phyloP scores from a whole-genome alignment of 495 filamentous ascomycete genomes.

The Stereocaulon alpinum region DNA sequence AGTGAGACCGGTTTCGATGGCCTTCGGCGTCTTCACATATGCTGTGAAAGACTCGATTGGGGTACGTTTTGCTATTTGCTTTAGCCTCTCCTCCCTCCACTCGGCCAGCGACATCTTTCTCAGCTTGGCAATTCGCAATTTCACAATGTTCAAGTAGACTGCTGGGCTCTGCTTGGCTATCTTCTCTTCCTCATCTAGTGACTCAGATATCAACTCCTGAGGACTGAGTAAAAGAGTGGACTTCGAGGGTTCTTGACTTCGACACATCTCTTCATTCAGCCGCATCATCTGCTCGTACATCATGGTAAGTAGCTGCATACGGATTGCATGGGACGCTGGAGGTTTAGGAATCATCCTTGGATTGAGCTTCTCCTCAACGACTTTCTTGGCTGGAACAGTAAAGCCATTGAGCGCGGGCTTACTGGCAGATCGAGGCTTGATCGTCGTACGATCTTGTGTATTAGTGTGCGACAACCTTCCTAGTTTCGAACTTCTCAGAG shows the following conservation, averaged over 20 bases:
- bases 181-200: slow-evolving; percentile 78
- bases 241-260: slow-evolving; percentile 43
- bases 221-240: slow-evolving; percentile 49
- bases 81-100: slow-evolving; percentile 28
- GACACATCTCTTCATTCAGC: slow-evolving; percentile 50
- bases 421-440: background rate
- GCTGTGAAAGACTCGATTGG: slow-evolving; percentile 7
- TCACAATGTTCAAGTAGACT: slow-evolving; percentile 76
- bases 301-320: slow-evolving; percentile 56
- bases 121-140: slow-evolving; percentile 60
- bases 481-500: slow-evolving; percentile 1
- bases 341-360: slow-evolving; percentile 66
- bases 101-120: slow-evolving; percentile 49
- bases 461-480: background rate
- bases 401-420: slow-evolving; percentile 12
- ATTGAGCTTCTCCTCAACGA: slow-evolving; percentile 50
- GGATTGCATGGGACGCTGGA: slow-evolving; percentile 58
- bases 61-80: slow-evolving; percentile 26
- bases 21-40: slow-evolving; percentile 19
- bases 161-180: slow-evolving; percentile 51
- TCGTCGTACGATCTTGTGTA: no score
- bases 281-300: slow-evolving; percentile 64
- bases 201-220: slow-evolving; percentile 63
- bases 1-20: slow-evolving; percentile 57
- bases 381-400: slow-evolving; percentile 25